A percentile compares a stretch with the other conserved stretches of the same genome.
Evolutionary conservation across 2,329 filamentous ascomycete species (phyloP).

Genomic region (Neopestalotiopsis rosae): DNA sequence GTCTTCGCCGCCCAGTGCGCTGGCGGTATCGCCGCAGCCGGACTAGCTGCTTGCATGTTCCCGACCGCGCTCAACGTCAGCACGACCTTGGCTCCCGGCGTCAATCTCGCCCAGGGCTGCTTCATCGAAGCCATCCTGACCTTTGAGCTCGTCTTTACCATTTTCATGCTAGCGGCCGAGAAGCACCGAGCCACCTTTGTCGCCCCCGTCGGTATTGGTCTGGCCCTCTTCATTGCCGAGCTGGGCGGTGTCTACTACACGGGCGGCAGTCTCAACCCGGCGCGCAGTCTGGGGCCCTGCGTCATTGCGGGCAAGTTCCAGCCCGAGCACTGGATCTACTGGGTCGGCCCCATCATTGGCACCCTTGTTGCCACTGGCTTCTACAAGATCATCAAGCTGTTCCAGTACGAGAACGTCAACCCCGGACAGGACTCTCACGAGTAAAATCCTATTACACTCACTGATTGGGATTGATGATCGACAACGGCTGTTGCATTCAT

Average conservation of each 20-base stretch:
- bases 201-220: constrained; percentile 66
- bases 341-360: constrained; percentile 48
- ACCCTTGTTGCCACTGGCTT: constrained; percentile 36
- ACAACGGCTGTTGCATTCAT: too few species aligned
- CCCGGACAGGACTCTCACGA: constrained; percentile 43
- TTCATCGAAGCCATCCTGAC: constrained; percentile 63
- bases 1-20: constrained; percentile 24
- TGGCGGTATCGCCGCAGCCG: constrained; percentile 33
- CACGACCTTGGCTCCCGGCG: constrained; percentile 49
- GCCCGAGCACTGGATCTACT: constrained; percentile 47
- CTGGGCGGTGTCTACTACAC: constrained; percentile 47
- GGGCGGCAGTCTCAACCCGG: constrained; percentile 45
- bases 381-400: constrained; percentile 45
- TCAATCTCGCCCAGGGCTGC: constrained; percentile 52
- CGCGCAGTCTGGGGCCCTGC: constrained; percentile 44
- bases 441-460: neutral
- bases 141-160: constrained; percentile 56
- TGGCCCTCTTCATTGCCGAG: constrained; percentile 59
- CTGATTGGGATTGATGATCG: too few species aligned
- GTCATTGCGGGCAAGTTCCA: constrained; percentile 41
- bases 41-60: constrained; percentile 44
- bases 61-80: constrained; percentile 51
- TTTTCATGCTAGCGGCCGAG: constrained; percentile 65
- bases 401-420: constrained; percentile 46
- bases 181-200: constrained; percentile 68